A percentile compares a stretch with the other conserved stretches of the same genome.
These are phyloP conservation scores for Nicotiana tabacum DNA, from an alignment of 257 asterid species.

Conservation along the genomic window DNA sequence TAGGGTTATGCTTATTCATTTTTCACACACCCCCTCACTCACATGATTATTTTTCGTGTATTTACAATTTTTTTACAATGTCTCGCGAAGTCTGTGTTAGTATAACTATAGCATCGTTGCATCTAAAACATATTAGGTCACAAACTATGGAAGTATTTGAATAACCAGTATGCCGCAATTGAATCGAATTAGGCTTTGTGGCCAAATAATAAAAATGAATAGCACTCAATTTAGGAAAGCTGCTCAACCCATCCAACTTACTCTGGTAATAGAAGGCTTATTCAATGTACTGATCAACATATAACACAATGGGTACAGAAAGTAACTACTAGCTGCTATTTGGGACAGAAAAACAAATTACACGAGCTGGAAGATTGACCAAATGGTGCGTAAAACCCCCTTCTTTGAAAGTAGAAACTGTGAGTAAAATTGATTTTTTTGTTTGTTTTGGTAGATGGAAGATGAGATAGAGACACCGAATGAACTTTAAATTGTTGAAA, in stretches of 20 bases:
- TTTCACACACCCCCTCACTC: no score
- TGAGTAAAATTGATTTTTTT: no score
- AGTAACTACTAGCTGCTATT: not conserved
- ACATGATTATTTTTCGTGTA: not conserved
- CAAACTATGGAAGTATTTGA: not conserved
- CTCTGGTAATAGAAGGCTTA: not conserved
- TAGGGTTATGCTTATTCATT: no score
- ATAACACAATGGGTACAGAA: not conserved
- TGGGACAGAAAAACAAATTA: not conserved
- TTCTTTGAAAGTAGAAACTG: conserved; percentile 68
- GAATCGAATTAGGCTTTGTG: not conserved
- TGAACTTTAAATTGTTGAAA: no score
- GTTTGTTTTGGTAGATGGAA: no score
- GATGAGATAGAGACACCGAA: no score
- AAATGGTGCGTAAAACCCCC: conserved; percentile 64
- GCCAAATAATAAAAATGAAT: no score
- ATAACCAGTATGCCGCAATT: not conserved
- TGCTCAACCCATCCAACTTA: not conserved
- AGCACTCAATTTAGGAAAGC: not conserved
- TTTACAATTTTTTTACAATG: not conserved
- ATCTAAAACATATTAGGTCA: not conserved
- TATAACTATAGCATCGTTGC: not conserved
- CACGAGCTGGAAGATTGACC: conserved; percentile 35
- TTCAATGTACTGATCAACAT: not conserved
- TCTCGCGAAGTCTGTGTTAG: not conserved